Conservation (phyloP, 768 basidiomycete genomes). For the Leccinum truebloodii region DNA sequence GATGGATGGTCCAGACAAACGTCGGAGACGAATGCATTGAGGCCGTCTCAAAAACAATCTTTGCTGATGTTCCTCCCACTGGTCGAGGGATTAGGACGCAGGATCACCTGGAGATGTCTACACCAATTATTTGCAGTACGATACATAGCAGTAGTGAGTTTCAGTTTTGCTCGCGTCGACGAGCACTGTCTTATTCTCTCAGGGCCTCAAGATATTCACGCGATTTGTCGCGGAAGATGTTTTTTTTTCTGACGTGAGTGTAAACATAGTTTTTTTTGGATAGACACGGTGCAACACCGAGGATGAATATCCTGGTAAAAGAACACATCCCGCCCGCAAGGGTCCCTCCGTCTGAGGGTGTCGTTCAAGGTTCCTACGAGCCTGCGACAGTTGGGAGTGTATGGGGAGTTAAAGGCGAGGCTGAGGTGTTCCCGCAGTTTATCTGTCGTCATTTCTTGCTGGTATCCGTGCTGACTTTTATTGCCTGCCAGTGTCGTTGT, state of each 20-base stretch:
- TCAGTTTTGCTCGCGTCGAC: neutral
- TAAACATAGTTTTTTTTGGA: neutral
- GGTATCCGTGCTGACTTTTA: slow-evolving; percentile 5
- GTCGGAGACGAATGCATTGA: slow-evolving; percentile 61
- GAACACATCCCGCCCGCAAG: slow-evolving; percentile 63
- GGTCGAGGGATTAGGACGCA: slow-evolving; percentile 90
- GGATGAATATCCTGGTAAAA: slow-evolving; percentile 91
- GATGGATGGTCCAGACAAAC: slow-evolving; percentile 88
- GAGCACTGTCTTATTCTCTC: slow-evolving; percentile 2
- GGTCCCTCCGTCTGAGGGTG: slow-evolving; percentile 38
- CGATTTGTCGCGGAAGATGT: neutral
- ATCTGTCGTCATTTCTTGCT: neutral
- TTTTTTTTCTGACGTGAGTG: neutral
- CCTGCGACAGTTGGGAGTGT: slow-evolving; percentile 56
- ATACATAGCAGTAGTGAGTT: slow-evolving; percentile 19
- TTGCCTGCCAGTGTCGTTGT: neutral
- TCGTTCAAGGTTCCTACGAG: slow-evolving; percentile 29
- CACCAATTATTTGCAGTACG: slow-evolving; percentile 33
- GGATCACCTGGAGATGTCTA: slow-evolving; percentile 88
- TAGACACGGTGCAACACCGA: slow-evolving; percentile 40
- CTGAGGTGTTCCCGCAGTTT: slow-evolving; percentile 51
- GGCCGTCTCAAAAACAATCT: slow-evolving; percentile 85
- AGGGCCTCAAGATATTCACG: neutral
- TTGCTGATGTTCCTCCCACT: slow-evolving; percentile 85
- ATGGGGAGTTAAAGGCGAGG: slow-evolving; percentile 88